Evolutionary conservation across 1,284 basidiomycete species (phyloP).

Genomic region (Agaricales sp.): DNA sequence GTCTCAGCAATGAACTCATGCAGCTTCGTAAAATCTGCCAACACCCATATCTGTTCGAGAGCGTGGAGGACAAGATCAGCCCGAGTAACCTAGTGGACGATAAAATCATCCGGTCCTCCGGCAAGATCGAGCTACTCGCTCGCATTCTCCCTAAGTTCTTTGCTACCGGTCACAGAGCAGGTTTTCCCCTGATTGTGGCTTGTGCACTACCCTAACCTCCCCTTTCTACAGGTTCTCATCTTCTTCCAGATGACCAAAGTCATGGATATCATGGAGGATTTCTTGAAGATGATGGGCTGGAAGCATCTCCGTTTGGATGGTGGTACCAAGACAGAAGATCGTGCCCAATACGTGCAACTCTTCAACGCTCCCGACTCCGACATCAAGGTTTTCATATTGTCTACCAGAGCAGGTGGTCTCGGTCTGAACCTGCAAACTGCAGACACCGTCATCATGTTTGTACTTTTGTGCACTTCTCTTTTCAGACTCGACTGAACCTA

Average conservation of each 20-base stretch:
- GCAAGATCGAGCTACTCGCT: constrained; percentile 94
- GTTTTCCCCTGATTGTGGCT: constrained; percentile 12
- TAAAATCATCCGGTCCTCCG: constrained; percentile 79
- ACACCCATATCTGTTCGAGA: constrained; percentile 93
- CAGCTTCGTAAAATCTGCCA: constrained; percentile 99
- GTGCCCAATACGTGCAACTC: constrained; percentile 78
- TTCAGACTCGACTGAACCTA: constrained; percentile 2
- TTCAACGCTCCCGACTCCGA: constrained; percentile 93
- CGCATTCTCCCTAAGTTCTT: constrained; percentile 95
- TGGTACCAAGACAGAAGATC: constrained; percentile 97
- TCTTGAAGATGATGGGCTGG: constrained; percentile 84
- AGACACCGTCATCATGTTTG: constrained; percentile 97
- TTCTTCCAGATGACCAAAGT: constrained; percentile 99
- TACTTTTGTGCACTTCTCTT: constrained; percentile 18
- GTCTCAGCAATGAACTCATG: constrained; percentile 97
- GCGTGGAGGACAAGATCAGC: constrained; percentile 89
- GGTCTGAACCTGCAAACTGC: constrained; percentile 98
- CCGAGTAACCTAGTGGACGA: constrained; percentile 77
- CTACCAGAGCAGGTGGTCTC: constrained; percentile 94
- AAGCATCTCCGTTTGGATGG: constrained; percentile 95
- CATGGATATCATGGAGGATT: constrained; percentile 99
- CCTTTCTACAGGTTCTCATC: constrained; percentile 68
- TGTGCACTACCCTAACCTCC: constrained; percentile 3
- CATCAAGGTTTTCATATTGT: constrained; percentile 91
- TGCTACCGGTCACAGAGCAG: constrained; percentile 81